These are phyloP conservation scores for Trametes polyzona DNA, from an alignment of 1,284 basidiomycete species.

Conservation along the genomic window DNA sequence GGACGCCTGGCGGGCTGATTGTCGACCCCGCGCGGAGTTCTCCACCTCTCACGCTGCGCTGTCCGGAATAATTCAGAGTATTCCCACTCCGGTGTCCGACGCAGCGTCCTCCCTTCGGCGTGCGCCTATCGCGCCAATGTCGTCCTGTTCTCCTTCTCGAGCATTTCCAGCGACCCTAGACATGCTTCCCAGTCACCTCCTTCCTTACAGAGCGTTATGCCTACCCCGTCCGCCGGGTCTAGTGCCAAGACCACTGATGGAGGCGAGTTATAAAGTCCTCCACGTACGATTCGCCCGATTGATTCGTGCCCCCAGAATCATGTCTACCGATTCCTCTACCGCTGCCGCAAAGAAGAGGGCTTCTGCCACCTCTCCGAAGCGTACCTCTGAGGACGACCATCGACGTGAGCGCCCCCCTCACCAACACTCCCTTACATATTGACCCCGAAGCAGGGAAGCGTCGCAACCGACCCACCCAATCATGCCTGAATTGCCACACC, in stretches of 20 bases:
- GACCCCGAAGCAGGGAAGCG: slow-evolving; percentile 39
- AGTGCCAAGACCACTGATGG: slow-evolving; percentile 21
- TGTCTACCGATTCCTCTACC: slow-evolving; percentile 33
- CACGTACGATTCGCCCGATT: slow-evolving; percentile 7
- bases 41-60: slow-evolving; percentile 19
- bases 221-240: slow-evolving; percentile 17
- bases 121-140: slow-evolving; percentile 22
- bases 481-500: slow-evolving; percentile 71
- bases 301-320: slow-evolving; percentile 24
- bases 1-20: slow-evolving; percentile 11
- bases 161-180: slow-evolving; percentile 14
- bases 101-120: slow-evolving; percentile 9
- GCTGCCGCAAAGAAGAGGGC: slow-evolving; percentile 35
- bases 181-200: slow-evolving; percentile 19
- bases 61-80: not conserved
- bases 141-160: slow-evolving; percentile 20
- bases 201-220: slow-evolving; percentile 17
- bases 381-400: slow-evolving; percentile 39
- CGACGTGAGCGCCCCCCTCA: slow-evolving; percentile 28
- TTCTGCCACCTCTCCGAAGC: slow-evolving; percentile 30
- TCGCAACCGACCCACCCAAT: slow-evolving; percentile 67
- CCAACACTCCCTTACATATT: not conserved
- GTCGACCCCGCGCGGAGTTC: slow-evolving; percentile 16
- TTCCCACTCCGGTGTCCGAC: slow-evolving; percentile 23
- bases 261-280: slow-evolving; percentile 22